Conservation (phyloP, 2,329 filamentous ascomycete genomes). For the Thermochaetoides dissita region DNA sequence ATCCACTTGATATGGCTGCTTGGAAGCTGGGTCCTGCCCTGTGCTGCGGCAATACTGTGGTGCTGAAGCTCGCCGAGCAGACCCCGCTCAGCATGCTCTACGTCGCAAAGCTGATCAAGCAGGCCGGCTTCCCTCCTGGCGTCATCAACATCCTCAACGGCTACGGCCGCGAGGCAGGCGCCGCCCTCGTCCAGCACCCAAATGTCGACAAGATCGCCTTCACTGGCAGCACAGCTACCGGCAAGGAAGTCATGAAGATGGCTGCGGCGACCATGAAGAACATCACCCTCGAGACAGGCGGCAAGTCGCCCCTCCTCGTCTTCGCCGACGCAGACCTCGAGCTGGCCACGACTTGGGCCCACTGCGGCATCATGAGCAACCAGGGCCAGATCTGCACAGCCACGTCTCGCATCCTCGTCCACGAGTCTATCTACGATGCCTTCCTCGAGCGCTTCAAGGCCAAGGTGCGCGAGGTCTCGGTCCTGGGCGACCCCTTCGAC, state of each 20-base stretch:
- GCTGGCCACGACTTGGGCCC: conserved; percentile 42
- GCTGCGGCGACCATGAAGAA: conserved; percentile 48
- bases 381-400: conserved; percentile 49
- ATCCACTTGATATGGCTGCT: conserved; percentile 60
- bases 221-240: conserved; percentile 55
- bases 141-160: conserved; percentile 63
- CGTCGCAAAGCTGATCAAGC: conserved; percentile 50
- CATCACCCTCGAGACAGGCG: conserved; percentile 48
- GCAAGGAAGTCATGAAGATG: conserved; percentile 58
- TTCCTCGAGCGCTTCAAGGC: conserved; percentile 51
- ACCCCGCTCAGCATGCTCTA: conserved; percentile 49
- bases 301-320: conserved; percentile 46
- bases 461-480: conserved; percentile 40
- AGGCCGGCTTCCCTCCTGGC: conserved; percentile 62
- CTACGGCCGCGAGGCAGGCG: conserved; percentile 49
- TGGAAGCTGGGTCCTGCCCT: conserved; percentile 66
- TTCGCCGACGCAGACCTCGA: conserved; percentile 49
- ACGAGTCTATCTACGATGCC: conserved; percentile 41
- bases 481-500: conserved; percentile 54
- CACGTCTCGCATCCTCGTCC: conserved; percentile 46
- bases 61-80: conserved; percentile 52
- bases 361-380: conserved; percentile 38
- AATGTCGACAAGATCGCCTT: conserved; percentile 59
- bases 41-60: conserved; percentile 48
- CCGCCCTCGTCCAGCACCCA: conserved; percentile 49